phyloP scores from a whole-genome alignment of 1,284 basidiomycete genomes.

The Fomitopsis schrenkii region DNA sequence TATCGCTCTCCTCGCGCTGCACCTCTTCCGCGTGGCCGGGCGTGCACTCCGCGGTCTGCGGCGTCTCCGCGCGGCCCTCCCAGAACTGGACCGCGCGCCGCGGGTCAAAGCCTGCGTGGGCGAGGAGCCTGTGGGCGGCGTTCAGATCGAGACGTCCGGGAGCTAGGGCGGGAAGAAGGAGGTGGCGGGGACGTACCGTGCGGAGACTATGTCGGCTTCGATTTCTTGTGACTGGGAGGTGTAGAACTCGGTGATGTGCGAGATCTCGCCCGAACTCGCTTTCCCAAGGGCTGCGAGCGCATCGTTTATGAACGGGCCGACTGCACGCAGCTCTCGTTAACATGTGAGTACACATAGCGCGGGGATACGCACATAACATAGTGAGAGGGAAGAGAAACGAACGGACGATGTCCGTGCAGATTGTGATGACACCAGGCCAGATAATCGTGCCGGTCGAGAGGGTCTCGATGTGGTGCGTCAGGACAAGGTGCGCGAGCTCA shows the following conservation, averaged over 20 bases:
- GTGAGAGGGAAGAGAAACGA: constrained; percentile 83
- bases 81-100: constrained; percentile 71
- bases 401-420: constrained; percentile 70
- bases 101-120: constrained; percentile 84
- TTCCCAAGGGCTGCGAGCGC: constrained; percentile 79
- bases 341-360: not conserved
- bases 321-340: constrained; percentile 10
- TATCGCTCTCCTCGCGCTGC: constrained; percentile 3
- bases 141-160: not conserved
- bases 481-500: constrained; percentile 82
- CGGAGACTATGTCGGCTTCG: constrained; percentile 87
- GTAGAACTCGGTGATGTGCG: constrained; percentile 65
- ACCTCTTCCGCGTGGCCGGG: constrained; percentile 22
- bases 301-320: constrained; percentile 90
- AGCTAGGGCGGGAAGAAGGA: not conserved
- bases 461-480: constrained; percentile 88
- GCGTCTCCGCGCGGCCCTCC: constrained; percentile 44
- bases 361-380: constrained; percentile 49
- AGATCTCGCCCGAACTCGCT: constrained; percentile 69
- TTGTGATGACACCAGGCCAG: constrained; percentile 74
- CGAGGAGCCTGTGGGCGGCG: constrained; percentile 56
- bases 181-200: constrained; percentile 45
- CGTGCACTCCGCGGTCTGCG: constrained; percentile 35
- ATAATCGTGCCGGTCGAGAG: constrained; percentile 80
- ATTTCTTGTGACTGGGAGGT: constrained; percentile 77